These are phyloP conservation scores for Coix lacrymajobi DNA, from an alignment of 176 grass and related monocot species.

Conservation along the genomic window DNA sequence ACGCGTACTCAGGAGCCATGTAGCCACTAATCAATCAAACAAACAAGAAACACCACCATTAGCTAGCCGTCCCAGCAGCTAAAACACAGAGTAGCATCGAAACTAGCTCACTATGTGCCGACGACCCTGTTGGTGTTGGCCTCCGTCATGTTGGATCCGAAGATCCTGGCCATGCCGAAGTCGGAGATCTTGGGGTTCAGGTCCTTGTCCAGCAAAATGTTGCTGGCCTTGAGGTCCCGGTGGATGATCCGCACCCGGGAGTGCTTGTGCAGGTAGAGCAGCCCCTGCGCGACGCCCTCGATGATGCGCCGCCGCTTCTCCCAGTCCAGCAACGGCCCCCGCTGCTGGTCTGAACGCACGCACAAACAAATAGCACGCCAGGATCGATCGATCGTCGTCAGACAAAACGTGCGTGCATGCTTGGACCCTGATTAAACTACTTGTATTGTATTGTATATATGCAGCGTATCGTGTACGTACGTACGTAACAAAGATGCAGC, in stretches of 20 bases:
- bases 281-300: slow-evolving; percentile 40
- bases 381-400: too few species aligned
- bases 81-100: too few species aligned
- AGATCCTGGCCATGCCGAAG: slow-evolving; percentile 43
- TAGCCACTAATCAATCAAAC: too few species aligned
- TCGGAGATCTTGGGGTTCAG: slow-evolving; percentile 53
- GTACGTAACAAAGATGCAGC: slow-evolving; percentile 29
- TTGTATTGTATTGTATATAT: too few species aligned
- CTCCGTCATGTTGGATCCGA: slow-evolving; percentile 35
- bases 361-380: too few species aligned
- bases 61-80: too few species aligned
- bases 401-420: too few species aligned
- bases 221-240: slow-evolving; percentile 46
- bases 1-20: slow-evolving; percentile 53
- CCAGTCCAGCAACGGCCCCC: slow-evolving; percentile 15
- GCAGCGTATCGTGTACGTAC: too few species aligned
- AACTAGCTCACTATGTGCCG: slow-evolving; percentile 36
- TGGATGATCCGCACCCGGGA: slow-evolving; percentile 41
- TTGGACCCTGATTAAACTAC: too few species aligned
- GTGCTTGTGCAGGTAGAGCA: slow-evolving; percentile 49
- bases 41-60: too few species aligned
- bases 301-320: slow-evolving; percentile 23
- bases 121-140: slow-evolving; percentile 50
- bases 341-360: not conserved
- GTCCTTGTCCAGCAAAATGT: slow-evolving; percentile 27